Percentiles rank a stretch among this genome's conserved stretches.
Conservation (phyloP, 2,329 filamentous ascomycete genomes). For the Calonectria fujianensis region DNA sequence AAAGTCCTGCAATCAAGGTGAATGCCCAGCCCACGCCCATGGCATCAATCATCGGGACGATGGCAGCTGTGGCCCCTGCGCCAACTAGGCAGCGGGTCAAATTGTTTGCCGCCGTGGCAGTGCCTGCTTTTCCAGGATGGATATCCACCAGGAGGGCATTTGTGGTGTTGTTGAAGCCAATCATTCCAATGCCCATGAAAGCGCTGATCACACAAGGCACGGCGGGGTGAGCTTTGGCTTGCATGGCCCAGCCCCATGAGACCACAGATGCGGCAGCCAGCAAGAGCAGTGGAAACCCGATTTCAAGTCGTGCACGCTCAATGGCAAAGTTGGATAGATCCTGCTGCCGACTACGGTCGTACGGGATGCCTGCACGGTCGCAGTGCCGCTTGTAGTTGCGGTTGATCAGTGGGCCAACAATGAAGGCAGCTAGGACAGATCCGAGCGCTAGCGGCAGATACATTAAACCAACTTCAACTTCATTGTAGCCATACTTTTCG, state of each 20-base stretch:
- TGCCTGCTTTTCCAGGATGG: constrained; percentile 70
- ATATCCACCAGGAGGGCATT: constrained; percentile 75
- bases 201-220: constrained; percentile 69
- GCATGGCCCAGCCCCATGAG: constrained; percentile 72
- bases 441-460: constrained; percentile 71
- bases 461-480: constrained; percentile 72
- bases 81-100: constrained; percentile 73
- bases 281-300: constrained; percentile 70
- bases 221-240: constrained; percentile 65
- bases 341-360: constrained; percentile 71
- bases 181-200: constrained; percentile 68
- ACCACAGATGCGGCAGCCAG: constrained; percentile 68
- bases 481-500: constrained; percentile 75
- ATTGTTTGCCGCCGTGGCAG: constrained; percentile 75
- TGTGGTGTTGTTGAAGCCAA: constrained; percentile 72
- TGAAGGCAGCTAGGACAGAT: constrained; percentile 66
- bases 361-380: constrained; percentile 68
- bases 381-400: constrained; percentile 81
- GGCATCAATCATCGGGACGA: constrained; percentile 70
- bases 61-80: constrained; percentile 70
- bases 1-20: constrained; percentile 67
- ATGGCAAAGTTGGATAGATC: constrained; percentile 71
- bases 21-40: constrained; percentile 73
- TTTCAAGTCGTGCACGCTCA: constrained; percentile 69
- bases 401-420: constrained; percentile 76